These are phyloP conservation scores for Leccinum disarticulatum DNA, from an alignment of 768 basidiomycete species.

Conservation along the genomic window DNA sequence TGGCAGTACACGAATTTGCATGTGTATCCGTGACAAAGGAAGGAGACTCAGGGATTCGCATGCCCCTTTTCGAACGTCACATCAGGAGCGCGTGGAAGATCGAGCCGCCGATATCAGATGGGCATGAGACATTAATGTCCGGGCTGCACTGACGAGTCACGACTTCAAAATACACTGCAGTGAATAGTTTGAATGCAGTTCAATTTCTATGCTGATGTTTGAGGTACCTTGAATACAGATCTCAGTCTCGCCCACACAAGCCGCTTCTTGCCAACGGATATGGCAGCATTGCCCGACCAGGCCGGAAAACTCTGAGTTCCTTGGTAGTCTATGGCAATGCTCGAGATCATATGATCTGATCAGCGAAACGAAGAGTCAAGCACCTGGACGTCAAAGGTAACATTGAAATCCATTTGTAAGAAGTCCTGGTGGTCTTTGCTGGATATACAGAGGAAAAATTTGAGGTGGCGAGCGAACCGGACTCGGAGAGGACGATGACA, in stretches of 20 bases:
- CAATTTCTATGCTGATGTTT: slow-evolving; percentile 98
- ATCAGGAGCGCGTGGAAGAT: too few relatives aligned
- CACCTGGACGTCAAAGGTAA: slow-evolving; percentile 97
- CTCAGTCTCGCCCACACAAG: slow-evolving; percentile 97
- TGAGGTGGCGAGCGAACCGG: slow-evolving; percentile 86
- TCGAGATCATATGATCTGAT: slow-evolving; percentile 1
- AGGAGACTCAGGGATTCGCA: too few relatives aligned
- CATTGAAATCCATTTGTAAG: slow-evolving; percentile 97
- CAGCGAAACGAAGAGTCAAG: slow-evolving; percentile 7
- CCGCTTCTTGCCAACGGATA: slow-evolving; percentile 95
- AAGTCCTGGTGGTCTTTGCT: slow-evolving; percentile 90
- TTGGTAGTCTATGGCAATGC: slow-evolving; percentile 76
- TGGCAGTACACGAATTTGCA: too few relatives aligned
- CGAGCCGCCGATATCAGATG: too few relatives aligned
- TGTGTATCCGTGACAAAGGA: too few relatives aligned
- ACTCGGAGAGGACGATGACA: slow-evolving; percentile 78
- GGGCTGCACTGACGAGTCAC: too few relatives aligned
- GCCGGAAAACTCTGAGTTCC: slow-evolving; percentile 96
- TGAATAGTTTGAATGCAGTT: slow-evolving; percentile 82
- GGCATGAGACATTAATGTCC: too few relatives aligned
- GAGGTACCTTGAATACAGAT: slow-evolving; percentile 97
- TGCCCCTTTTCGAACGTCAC: too few relatives aligned
- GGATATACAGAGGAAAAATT: slow-evolving; percentile 90
- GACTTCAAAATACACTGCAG: slow-evolving; percentile 98
- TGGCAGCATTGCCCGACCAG: slow-evolving; percentile 96